These are phyloP conservation scores for Pythium rishiriense DNA, from an alignment of 352 stramenopile species.

Conservation along the genomic window DNA sequence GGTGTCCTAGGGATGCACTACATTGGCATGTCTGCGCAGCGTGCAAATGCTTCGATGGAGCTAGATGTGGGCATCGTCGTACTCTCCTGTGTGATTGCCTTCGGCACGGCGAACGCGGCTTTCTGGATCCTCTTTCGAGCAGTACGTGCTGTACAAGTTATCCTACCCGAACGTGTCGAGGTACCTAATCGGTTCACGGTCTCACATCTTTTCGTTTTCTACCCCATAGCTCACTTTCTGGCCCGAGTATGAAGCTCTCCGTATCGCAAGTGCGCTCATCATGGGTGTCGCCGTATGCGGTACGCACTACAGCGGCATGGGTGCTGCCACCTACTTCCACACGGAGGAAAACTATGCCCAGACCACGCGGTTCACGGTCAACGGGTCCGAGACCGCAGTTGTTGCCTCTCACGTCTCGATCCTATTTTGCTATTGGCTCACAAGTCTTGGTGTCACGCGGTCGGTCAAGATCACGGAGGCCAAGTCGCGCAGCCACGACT, in stretches of 20 bases:
- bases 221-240: constrained; percentile 52
- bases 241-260: constrained; percentile 48
- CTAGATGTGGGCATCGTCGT: constrained; percentile 43
- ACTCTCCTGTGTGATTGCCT: constrained; percentile 57
- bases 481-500: constrained; percentile 6
- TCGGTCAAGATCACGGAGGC: constrained; percentile 19
- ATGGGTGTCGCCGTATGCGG: constrained; percentile 76
- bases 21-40: constrained; percentile 69
- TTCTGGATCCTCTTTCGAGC: constrained; percentile 82
- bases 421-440: constrained; percentile 64
- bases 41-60: constrained; percentile 47
- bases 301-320: constrained; percentile 71
- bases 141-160: constrained; percentile 25
- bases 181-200: too few relatives aligned
- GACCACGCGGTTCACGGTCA: constrained; percentile 30
- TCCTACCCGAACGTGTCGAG: too few relatives aligned
- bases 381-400: constrained; percentile 33
- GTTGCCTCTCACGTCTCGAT: constrained; percentile 56
- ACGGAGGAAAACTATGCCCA: constrained; percentile 36
- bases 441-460: constrained; percentile 16
- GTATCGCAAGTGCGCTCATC: constrained; percentile 56
- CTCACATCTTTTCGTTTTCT: not conserved
- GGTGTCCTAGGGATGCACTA: constrained; percentile 77
- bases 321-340: constrained; percentile 46
- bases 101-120: constrained; percentile 57